Evolutionary conservation across 305 asterid species (phyloP).

Genomic region (Fraxinus ornus): DNA sequence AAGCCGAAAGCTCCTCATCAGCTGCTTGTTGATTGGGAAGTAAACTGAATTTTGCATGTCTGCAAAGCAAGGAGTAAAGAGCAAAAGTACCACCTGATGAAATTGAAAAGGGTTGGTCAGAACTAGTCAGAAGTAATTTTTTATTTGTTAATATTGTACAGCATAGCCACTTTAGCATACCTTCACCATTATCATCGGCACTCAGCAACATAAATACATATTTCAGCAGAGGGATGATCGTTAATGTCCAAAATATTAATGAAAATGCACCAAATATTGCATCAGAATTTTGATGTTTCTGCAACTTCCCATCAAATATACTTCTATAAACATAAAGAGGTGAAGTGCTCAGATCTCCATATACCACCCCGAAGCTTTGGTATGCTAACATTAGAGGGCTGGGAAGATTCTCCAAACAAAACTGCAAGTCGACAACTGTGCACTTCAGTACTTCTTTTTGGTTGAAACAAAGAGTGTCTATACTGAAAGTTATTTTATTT

Average conservation of each 20-base stretch:
- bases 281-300: constrained; percentile 54
- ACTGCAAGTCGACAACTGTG: constrained; percentile 47
- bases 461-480: background rate
- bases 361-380: constrained; percentile 95
- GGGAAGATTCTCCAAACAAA: constrained; percentile 47
- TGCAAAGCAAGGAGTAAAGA: constrained; percentile 88
- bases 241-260: constrained; percentile 89
- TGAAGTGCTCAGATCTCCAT: constrained; percentile 95
- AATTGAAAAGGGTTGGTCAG: constrained; percentile 29
- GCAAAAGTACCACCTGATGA: constrained; percentile 94
- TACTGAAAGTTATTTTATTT: constrained; percentile 5
- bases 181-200: constrained; percentile 98
- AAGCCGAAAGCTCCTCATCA: constrained; percentile 88
- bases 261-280: constrained; percentile 90
- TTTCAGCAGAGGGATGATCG: constrained; percentile 88
- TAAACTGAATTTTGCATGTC: constrained; percentile 91
- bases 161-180: constrained; percentile 38
- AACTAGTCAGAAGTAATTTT: constrained; percentile 6
- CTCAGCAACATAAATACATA: constrained; percentile 59
- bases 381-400: constrained; percentile 67
- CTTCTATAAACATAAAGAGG: constrained; percentile 88
- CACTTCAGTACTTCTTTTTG: constrained; percentile 21
- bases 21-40: constrained; percentile 99
- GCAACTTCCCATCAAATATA: constrained; percentile 68
- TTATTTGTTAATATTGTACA: background rate